phyloP scores from a whole-genome alignment of 73 alveolate genomes.

The Symbiodinium pilosum region DNA sequence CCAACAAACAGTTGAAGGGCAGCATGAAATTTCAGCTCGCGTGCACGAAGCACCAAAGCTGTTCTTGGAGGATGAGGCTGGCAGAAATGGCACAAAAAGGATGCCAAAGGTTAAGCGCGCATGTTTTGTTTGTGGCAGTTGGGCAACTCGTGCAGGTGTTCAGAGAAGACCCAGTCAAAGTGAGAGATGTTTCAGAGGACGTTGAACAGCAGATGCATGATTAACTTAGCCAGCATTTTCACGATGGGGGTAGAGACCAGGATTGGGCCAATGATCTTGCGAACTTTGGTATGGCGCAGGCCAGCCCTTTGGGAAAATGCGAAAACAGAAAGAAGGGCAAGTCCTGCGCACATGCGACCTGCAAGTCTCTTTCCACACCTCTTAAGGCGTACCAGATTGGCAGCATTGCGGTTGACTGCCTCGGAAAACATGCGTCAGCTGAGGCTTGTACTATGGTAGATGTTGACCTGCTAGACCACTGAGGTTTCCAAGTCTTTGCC shows the following conservation, averaged over 20 bases:
- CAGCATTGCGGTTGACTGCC: constrained; percentile 15
- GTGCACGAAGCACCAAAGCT: neutral
- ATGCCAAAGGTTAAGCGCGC: too few relatives aligned
- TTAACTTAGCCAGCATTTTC: neutral
- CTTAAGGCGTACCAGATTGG: constrained; percentile 43
- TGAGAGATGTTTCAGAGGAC: constrained; percentile 35
- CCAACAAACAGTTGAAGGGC: neutral
- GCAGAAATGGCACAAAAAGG: neutral
- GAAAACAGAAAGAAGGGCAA: neutral
- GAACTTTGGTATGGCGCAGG: constrained; percentile 25
- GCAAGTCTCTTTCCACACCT: too few relatives aligned
- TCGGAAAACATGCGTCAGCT: neutral
- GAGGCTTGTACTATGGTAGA: too few relatives aligned
- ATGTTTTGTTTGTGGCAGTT: too few relatives aligned
- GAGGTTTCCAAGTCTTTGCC: neutral
- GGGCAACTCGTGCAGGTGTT: constrained; percentile 24
- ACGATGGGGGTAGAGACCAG: neutral
- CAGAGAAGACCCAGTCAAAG: neutral
- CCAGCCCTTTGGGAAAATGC: neutral
- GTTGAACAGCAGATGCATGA: neutral
- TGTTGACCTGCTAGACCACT: too few relatives aligned
- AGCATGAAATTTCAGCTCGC: neutral
- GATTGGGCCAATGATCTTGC: constrained; percentile 43
- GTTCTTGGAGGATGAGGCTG: neutral
- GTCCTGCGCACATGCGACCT: too few relatives aligned